A percentile compares a stretch with the other conserved stretches of the same genome.
phyloP scores from a whole-genome alignment of 805 yeast genomes.

The Tetrapisispora pingtungensis region DNA sequence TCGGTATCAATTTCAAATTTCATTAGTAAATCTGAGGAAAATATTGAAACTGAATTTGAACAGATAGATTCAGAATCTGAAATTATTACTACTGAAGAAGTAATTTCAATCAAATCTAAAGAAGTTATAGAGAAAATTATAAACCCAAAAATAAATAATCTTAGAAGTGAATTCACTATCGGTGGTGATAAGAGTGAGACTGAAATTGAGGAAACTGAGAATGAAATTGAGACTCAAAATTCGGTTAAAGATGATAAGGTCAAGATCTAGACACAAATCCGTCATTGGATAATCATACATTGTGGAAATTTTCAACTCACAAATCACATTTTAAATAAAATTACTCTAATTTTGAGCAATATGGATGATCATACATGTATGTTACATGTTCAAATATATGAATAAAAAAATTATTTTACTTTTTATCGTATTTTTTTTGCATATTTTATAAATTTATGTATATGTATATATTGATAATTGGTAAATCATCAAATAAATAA shows the following conservation, averaged over 20 bases:
- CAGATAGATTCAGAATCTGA: background rate
- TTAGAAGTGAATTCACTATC: conserved; percentile 1
- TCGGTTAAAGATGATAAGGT: background rate
- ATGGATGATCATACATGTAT: no score
- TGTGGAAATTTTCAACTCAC: no score
- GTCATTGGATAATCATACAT: no score
- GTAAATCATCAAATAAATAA: no score
- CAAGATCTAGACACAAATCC: no score
- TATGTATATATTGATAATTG: no score
- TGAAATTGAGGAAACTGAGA: conserved; percentile 2
- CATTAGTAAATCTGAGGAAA: background rate
- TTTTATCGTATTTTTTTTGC: no score
- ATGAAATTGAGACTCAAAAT: background rate
- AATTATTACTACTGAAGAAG: background rate
- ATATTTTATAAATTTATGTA: no score
- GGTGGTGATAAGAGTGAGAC: conserved; percentile 3
- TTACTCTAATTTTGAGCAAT: no score
- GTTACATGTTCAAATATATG: no score
- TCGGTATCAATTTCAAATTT: conserved; percentile 1
- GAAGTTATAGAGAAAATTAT: background rate
- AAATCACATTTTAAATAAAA: no score
- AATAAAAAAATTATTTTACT: no score
- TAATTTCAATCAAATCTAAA: background rate
- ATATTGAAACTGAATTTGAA: conserved; percentile 1
- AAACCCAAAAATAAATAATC: background rate